Conservation (phyloP, 495 filamentous ascomycete species). For the Podospora anserina region DNA sequence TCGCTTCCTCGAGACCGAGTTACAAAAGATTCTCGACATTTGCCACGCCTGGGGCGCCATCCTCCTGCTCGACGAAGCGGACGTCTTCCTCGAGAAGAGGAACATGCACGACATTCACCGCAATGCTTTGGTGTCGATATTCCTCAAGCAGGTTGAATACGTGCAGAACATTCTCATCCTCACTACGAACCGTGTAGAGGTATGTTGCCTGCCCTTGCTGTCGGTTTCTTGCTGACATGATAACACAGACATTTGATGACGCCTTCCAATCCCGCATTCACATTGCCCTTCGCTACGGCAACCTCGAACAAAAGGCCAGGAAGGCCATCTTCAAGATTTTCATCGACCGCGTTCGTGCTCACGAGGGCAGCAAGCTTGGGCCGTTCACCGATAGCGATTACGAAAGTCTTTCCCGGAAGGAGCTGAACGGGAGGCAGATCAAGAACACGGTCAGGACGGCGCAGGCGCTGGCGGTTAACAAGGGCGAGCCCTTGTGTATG, state of each 20-base stretch:
- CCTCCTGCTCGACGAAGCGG: conserved; percentile 72
- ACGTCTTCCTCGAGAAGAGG: conserved; percentile 75
- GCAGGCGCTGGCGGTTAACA: conserved; percentile 79
- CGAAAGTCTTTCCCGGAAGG: conserved; percentile 62
- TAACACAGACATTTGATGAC: conserved; percentile 57
- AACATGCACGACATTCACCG: conserved; percentile 70
- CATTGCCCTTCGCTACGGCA: conserved; percentile 74
- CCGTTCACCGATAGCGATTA: conserved; percentile 68
- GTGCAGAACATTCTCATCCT: conserved; percentile 53
- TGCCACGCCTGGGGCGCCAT: conserved; percentile 85
- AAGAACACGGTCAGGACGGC: conserved; percentile 89
- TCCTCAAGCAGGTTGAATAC: conserved; percentile 53
- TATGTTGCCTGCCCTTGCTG: conserved; percentile 13
- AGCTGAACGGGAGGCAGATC: conserved; percentile 90
- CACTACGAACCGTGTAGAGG: conserved; percentile 55
- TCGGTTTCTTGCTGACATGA: conserved; percentile 14
- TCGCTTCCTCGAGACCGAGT: conserved; percentile 69
- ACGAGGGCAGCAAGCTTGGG: conserved; percentile 58
- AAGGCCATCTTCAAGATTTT: conserved; percentile 86
- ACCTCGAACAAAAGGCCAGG: conserved; percentile 71
- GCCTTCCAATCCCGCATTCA: conserved; percentile 61
- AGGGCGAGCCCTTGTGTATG: conserved; percentile 67
- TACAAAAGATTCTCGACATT: conserved; percentile 82
- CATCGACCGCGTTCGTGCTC: conserved; percentile 61
- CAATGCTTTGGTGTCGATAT: conserved; percentile 69